phyloP scores from a whole-genome alignment of 805 yeast genomes.

The Yamadazyma sp. region DNA sequence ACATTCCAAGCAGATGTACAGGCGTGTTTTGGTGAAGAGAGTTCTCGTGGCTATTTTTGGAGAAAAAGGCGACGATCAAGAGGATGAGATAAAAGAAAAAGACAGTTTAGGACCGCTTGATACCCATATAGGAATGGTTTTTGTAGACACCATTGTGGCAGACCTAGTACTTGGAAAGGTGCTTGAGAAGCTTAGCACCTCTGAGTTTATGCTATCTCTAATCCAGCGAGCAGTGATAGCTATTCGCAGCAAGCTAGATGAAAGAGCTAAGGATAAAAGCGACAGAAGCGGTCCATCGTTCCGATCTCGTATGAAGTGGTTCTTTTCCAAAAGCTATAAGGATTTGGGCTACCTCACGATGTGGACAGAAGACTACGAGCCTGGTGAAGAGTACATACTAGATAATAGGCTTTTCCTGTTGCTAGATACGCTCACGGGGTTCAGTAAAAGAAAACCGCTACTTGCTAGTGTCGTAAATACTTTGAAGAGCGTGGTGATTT shows the following conservation, averaged over 20 bases:
- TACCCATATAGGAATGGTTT: constrained; percentile 25
- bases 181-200: constrained; percentile 24
- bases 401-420: constrained; percentile 12
- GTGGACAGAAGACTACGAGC: constrained; percentile 10
- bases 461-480: constrained; percentile 7
- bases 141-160: constrained; percentile 25
- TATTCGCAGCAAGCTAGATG: constrained; percentile 8
- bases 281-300: constrained; percentile 1
- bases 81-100: neutral
- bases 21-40: constrained; percentile 23
- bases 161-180: constrained; percentile 30
- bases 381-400: constrained; percentile 7
- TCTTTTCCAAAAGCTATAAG: constrained; percentile 13
- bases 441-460: constrained; percentile 15
- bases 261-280: neutral
- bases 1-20: constrained; percentile 18
- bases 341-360: constrained; percentile 16
- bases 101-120: constrained; percentile 16
- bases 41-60: constrained; percentile 20
- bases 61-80: neutral
- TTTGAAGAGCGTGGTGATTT: constrained; percentile 4
- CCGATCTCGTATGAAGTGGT: constrained; percentile 8
- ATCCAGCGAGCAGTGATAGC: constrained; percentile 14
- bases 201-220: constrained; percentile 24
- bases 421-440: constrained; percentile 13